Evolutionary conservation across 2,329 filamentous ascomycete species (phyloP).

Genomic region (Cryphonectria carpinicola): DNA sequence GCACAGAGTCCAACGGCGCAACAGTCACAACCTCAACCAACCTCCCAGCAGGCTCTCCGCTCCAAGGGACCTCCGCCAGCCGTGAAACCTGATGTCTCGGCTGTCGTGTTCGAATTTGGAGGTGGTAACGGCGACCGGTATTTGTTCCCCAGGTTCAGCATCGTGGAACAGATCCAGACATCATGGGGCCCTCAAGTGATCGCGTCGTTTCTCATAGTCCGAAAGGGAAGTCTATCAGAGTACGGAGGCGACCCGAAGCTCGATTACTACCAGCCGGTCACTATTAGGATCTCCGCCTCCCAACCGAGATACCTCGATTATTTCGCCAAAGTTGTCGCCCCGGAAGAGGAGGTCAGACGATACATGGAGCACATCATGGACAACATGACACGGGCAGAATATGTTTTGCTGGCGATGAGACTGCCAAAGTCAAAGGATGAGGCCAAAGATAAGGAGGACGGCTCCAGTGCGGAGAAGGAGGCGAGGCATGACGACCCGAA

Average conservation of each 20-base stretch:
- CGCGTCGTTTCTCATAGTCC: constrained; percentile 77
- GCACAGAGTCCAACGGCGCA: constrained; percentile 11
- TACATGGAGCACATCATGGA: constrained; percentile 75
- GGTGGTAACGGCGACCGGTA: constrained; percentile 74
- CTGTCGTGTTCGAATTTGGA: constrained; percentile 71
- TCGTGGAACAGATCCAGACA: constrained; percentile 67
- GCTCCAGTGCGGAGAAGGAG: constrained; percentile 34
- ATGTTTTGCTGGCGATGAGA: constrained; percentile 68
- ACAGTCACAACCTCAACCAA: constrained; percentile 25
- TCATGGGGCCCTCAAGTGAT: constrained; percentile 63
- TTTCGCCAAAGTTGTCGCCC: constrained; percentile 63
- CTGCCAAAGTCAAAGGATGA: constrained; percentile 54
- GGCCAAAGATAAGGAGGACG: constrained; percentile 38
- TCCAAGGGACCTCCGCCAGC: constrained; percentile 62
- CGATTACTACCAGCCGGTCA: constrained; percentile 79
- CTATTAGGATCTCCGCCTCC: constrained; percentile 60
- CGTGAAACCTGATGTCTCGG: constrained; percentile 63
- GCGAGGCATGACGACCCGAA: constrained; percentile 26
- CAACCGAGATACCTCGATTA: constrained; percentile 63
- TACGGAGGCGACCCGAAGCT: constrained; percentile 64
- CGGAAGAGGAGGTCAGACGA: constrained; percentile 63
- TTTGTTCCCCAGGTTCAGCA: constrained; percentile 77
- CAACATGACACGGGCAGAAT: constrained; percentile 70
- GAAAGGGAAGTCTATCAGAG: constrained; percentile 70
- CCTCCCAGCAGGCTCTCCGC: constrained; percentile 57